These are phyloP conservation scores for Trypanosoma congolense DNA, from an alignment of 208 protist genomes.

Conservation along the genomic window DNA sequence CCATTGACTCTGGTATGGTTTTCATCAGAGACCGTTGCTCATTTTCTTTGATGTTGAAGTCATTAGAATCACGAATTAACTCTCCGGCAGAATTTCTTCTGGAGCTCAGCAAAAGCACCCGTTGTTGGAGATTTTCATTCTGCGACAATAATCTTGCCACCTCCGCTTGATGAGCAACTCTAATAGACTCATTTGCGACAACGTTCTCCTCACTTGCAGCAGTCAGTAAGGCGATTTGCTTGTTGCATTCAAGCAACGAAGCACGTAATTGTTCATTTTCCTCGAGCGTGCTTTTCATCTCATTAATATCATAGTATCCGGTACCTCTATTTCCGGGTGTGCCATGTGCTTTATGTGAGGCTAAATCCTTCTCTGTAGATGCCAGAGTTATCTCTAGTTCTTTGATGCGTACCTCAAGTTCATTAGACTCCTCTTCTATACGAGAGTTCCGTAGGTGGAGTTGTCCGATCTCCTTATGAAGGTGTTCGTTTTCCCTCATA, in stretches of 20 bases:
- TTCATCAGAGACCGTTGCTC: slow-evolving; percentile 5
- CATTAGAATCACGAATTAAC: slow-evolving; percentile 8
- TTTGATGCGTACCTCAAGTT: slow-evolving; percentile 37
- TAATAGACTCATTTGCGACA: slow-evolving; percentile 31
- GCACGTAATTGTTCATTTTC: slow-evolving; percentile 16
- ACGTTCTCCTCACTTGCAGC: slow-evolving; percentile 15
- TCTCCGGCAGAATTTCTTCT: slow-evolving; percentile 9
- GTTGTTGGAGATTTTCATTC: slow-evolving; percentile 29
- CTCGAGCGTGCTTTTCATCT: slow-evolving; percentile 5
- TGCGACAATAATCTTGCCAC: slow-evolving; percentile 44
- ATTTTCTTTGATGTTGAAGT: slow-evolving; percentile 12
- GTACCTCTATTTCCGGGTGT: background rate
- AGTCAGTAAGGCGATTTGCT: slow-evolving; percentile 15
- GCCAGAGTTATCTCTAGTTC: slow-evolving; percentile 46
- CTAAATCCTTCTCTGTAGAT: slow-evolving; percentile 21
- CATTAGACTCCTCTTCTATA: slow-evolving; percentile 32
- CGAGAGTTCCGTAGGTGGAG: slow-evolving; percentile 28
- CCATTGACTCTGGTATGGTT: background rate
- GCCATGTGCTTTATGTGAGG: slow-evolving; percentile 1
- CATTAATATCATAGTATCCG: slow-evolving; percentile 4
- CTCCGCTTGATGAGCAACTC: slow-evolving; percentile 28
- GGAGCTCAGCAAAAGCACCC: background rate
- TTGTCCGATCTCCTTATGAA: slow-evolving; percentile 40
- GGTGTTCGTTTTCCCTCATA: slow-evolving; percentile 31
- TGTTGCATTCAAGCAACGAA: slow-evolving; percentile 2